Evolutionary conservation across 176 grass and related monocot genomes (phyloP), one percentile per base, ranked within the genome.

Genomic region (Carex parvula): DNA sequence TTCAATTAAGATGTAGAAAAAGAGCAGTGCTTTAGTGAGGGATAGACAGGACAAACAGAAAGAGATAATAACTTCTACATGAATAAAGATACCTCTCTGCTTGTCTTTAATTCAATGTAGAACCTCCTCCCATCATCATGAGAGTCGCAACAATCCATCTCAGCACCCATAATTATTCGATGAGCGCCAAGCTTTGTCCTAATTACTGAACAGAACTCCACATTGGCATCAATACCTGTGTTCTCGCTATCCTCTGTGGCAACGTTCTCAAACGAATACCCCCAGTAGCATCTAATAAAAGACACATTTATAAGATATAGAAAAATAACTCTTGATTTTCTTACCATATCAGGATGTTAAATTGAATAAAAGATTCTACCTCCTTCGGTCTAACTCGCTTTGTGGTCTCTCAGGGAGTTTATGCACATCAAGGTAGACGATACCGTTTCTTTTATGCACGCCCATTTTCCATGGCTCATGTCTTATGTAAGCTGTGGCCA

Each of bases 121-220:
- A 99, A 99, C 44, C 96, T 82, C 61, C 88, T 93, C 53, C 96
- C 96, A 88, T 95, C 91, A 81, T 95, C 91, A 85, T 91, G 94
- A 83, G 93, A 87, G 90, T 99, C 96, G 53, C 96, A 99, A 79
- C 96, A 99, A 74, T 99, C 96, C 93, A 99, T 99, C 88, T 99
- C 96, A 79, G 96, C 96, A 75, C 96, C 96, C 96, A 99, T 99
- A 83, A 99, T 85, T 80, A 99, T 93, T 63, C 93, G 89, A 90
- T 99, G 96, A n/a, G 96, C 93, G 46, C 96, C 96, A 74, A 99
- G 60, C 84, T 99, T 99, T 20, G 96, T 99, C 82, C 95, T 99
- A 85, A 99, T 92, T 87, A 95, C 91, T 83, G 96, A 89, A 88
- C 96, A 99, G 56, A 88, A 99, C 71, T 99, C 96, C 66, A 99